Conservation (phyloP, 106 monocot species). For the Triglochin maritima region DNA sequence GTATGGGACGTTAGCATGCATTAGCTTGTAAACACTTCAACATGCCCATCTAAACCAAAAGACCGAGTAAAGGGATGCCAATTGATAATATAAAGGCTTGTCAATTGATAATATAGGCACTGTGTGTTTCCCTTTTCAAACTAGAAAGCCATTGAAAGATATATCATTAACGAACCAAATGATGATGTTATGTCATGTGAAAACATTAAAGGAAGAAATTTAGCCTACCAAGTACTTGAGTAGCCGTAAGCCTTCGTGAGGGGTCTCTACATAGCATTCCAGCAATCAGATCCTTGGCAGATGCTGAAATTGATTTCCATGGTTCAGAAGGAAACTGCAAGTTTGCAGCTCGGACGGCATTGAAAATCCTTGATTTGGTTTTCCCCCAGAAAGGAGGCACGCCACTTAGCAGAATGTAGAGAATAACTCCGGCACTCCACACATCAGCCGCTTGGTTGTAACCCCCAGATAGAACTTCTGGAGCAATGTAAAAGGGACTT, state of each 20-base stretch:
- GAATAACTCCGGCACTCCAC: conserved; percentile 89
- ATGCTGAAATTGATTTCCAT: conserved; percentile 59
- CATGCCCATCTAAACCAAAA: too few relatives aligned
- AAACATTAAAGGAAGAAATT: not conserved
- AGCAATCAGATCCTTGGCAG: conserved; percentile 60
- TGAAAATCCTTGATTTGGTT: conserved; percentile 86
- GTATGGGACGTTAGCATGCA: too few relatives aligned
- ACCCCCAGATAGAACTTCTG: conserved; percentile 78
- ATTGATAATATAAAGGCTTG: too few relatives aligned
- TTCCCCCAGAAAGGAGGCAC: conserved; percentile 97
- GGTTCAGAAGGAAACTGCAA: conserved; percentile 64
- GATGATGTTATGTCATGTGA: not conserved
- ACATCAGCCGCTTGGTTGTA: conserved; percentile 92
- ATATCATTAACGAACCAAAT: not conserved
- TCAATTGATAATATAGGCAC: too few relatives aligned
- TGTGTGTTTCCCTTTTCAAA: too few relatives aligned
- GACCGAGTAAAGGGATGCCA: too few relatives aligned
- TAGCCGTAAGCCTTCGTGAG: conserved; percentile 41
- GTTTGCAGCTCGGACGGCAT: conserved; percentile 56
- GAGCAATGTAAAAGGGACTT: conserved; percentile 95
- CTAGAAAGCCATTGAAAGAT: not conserved
- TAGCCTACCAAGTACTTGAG: conserved; percentile 58
- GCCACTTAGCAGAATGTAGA: conserved; percentile 86
- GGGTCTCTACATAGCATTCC: conserved; percentile 75
- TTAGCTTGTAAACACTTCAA: too few relatives aligned